Evolutionary conservation across 768 basidiomycete genomes (phyloP), one percentile per base, ranked within the genome.

Genomic region (Lyophyllum shimeji): DNA sequence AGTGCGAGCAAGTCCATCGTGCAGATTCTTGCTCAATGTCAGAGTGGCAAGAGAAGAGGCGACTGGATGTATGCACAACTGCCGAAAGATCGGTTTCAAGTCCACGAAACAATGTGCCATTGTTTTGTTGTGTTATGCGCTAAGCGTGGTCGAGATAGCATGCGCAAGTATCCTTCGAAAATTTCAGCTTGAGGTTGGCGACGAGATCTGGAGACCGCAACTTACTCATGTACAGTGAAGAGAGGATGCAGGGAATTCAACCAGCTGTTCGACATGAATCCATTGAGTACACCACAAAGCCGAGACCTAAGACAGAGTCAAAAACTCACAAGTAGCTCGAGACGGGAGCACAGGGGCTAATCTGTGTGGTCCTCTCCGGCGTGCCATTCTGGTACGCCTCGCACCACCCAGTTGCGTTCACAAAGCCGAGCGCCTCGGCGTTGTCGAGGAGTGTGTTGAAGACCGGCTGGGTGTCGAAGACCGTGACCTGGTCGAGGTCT

Each of bases 161-260:
- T 80, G 78, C n/a, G 82, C 80, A 37, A 83, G 72, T 34, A 76
- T 67, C 56, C 82, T 84, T 57, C n/a, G 39, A 40, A 20, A 3
- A 44, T 49, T 47, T 46, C 42, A 24, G 43, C 8, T 24, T 17
- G 17, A 18, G 8, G 7, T 9, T 18, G 1, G 3, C 21, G n/a
- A 45, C 42, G 9, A 33, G 21, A 12, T 12, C 34, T 13, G 29
- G 34, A 56, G n/a, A n/a, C n/a, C n/a, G n/a, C 27, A 31, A 69
- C 80, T 60, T 61, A 85, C 85, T 82, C 73, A 61, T 86, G 85
- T 53, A 87, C 76, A 21, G 83, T 82, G 61, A 84, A 87, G 18
- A 86, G 60, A 24, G 84, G 85, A 64, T 86, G 84, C 39, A 87
- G 69, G 2, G 73, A 65, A 64, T 86, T 85, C 46, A 86, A 63